Conservation (phyloP, 129 eudicot genomes). For the Lactuca sativa region DNA sequence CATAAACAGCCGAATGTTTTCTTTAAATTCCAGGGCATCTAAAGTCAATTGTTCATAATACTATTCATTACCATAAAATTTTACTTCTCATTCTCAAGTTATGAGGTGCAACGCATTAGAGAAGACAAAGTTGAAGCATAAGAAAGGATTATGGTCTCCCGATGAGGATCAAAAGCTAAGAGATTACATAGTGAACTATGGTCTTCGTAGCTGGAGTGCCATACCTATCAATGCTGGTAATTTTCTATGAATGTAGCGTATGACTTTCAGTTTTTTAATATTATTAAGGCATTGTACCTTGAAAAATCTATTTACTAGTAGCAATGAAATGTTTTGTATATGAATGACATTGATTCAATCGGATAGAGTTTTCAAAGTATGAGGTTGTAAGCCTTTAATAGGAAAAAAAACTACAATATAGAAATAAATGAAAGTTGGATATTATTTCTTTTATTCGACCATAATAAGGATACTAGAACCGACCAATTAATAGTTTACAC, state of each 20-base stretch:
- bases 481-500: constrained; percentile 10
- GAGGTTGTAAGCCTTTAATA: no score
- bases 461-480: neutral
- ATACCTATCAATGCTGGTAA: constrained; percentile 76
- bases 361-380: neutral
- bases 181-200: constrained; percentile 63
- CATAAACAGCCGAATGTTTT: constrained; percentile 4
- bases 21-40: constrained; percentile 17
- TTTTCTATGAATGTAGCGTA: constrained; percentile 3
- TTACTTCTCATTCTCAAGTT: constrained; percentile 22
- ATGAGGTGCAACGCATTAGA: constrained; percentile 52
- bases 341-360: no score
- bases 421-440: neutral
- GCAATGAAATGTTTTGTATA: neutral
- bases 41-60: constrained; percentile 16
- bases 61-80: constrained; percentile 26
- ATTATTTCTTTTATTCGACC: neutral
- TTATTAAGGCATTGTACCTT: no score
- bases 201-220: constrained; percentile 87
- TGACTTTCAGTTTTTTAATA: no score
- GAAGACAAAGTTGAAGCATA: constrained; percentile 55
- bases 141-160: constrained; percentile 92
- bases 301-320: no score
- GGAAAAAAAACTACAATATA: neutral
- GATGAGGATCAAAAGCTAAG: constrained; percentile 79